Base-by-base conservation (phyloP, 106 monocot genomes). In the Phalaenopsis equestris region DNA sequence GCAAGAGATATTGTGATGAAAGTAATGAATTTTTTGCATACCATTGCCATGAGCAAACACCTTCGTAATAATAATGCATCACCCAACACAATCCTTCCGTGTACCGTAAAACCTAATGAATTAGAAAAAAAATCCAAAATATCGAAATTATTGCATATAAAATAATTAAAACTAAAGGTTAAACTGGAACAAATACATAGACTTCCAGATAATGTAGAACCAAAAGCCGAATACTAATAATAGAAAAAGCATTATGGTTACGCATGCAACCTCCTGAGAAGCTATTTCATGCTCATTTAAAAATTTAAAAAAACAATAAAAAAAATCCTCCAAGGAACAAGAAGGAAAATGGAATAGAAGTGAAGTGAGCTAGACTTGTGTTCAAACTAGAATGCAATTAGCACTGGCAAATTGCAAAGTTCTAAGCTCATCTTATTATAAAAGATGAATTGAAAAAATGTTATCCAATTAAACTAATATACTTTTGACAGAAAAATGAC, bases 11-110 rank as follows among this genome's bases (percentile, higher is more conserved):
- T 41, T 39, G 17, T 45, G 49, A 24, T 70, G 21, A 14, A 79
- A n/a, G 18, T 30, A 65, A 74, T 70, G n/a, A 43, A 10, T 46
- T 52, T 36, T 70, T 48, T 17, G 11, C 83, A 42, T 75, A 97
- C 96, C 94, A 97, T 78, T 91, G 85, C 96, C 96, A 97, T 30
- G 96, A 97, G 81, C 96, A 97, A 67, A 97, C 96, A 42, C 96
- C 96, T 87, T 97, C 96, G 78, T 97, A 97, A 78, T 97, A 97
- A 88, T 97, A 97, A 81, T 90, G 94, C 96, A 97, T 97, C 42
- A 97, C 96, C 96, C 96, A 97, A 79, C 96, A 97, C 79, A 97
- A 84, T 70, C 96, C 96, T 90, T 97, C 96, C 6, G 94, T 84
- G 74, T 94, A 97, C 73, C 77, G 89, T 16, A 90, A 55, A 70